Conservation (phyloP, 345 rosid genomes). For the Salix suchowensis region DNA sequence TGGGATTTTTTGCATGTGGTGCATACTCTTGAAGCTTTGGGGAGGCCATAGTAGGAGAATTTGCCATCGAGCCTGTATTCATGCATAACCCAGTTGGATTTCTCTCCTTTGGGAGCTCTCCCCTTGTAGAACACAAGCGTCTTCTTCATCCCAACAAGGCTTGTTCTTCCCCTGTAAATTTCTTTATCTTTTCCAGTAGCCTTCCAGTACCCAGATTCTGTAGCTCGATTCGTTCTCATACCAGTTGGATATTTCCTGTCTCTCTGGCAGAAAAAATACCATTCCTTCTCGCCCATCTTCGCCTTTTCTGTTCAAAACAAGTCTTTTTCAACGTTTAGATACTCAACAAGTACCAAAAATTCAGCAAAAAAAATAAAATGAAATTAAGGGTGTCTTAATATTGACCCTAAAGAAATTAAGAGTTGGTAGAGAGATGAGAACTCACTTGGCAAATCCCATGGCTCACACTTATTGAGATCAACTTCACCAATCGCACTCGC, state of each 20-base stretch:
- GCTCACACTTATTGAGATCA: slow-evolving; percentile 88
- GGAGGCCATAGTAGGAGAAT: slow-evolving; percentile 63
- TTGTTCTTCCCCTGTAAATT: slow-evolving; percentile 58
- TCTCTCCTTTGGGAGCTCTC: slow-evolving; percentile 97
- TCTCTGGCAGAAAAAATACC: slow-evolving; percentile 89
- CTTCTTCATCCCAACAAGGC: slow-evolving; percentile 97
- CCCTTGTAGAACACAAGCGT: slow-evolving; percentile 95
- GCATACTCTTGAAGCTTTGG: slow-evolving; percentile 61
- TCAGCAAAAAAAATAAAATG: background rate
- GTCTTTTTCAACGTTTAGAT: background rate
- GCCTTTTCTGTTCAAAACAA: slow-evolving; percentile 55
- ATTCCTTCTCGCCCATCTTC: slow-evolving; percentile 94
- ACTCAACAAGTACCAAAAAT: background rate
- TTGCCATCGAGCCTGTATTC: slow-evolving; percentile 87
- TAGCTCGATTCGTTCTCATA: slow-evolving; percentile 92
- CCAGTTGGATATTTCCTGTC: slow-evolving; percentile 98
- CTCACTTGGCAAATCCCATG: slow-evolving; percentile 91
- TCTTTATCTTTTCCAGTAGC: slow-evolving; percentile 94
- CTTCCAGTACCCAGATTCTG: slow-evolving; percentile 91
- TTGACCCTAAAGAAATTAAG: background rate
- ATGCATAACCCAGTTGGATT: slow-evolving; percentile 95
- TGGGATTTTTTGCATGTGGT: background rate
- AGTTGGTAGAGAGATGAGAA: background rate
- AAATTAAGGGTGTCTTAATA: background rate
- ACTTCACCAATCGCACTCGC: slow-evolving; percentile 70